Conservation (phyloP, 2,329 filamentous ascomycete genomes). For the Metarhizium anisopliae region DNA sequence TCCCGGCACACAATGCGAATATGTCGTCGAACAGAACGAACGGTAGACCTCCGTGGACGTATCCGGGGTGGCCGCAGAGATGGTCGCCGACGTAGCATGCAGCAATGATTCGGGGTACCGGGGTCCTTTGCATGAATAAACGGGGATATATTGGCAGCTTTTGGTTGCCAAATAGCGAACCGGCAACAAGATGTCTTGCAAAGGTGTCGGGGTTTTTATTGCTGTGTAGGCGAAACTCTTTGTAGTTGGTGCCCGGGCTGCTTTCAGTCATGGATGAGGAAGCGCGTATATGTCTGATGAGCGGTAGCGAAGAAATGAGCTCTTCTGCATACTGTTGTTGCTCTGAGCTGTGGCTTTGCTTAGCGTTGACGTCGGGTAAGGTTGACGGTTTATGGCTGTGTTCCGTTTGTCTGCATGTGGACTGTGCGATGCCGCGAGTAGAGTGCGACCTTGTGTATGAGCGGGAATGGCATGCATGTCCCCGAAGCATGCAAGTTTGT, state of each 20-base stretch:
- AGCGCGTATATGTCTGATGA: not conserved
- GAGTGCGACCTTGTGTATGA: too few relatives aligned
- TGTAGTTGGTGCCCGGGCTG: too few relatives aligned
- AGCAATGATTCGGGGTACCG: not conserved
- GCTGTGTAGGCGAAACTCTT: constrained; percentile 2
- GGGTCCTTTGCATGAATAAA: not conserved
- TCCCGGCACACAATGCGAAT: constrained; percentile 1
- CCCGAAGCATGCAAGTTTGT: too few relatives aligned
- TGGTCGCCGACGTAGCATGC: not conserved
- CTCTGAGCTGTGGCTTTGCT: too few relatives aligned
- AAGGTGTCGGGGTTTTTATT: not conserved
- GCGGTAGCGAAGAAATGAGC: not conserved
- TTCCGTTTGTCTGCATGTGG: too few relatives aligned
- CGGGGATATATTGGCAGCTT: not conserved
- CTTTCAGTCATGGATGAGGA: not conserved
- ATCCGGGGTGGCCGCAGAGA: constrained; percentile 1
- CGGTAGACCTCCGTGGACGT: not conserved
- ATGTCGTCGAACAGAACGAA: constrained; percentile 4
- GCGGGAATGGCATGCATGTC: too few relatives aligned
- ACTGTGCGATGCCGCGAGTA: too few relatives aligned
- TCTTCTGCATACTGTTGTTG: not conserved
- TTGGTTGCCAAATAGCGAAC: not conserved
- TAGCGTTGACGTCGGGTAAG: too few relatives aligned
- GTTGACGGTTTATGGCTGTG: too few relatives aligned
- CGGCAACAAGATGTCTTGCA: constrained; percentile 1